A percentile compares a stretch with the other conserved stretches of the same genome.
phyloP scores from a whole-genome alignment of 83 land plant genomes.

The Picea abies region DNA sequence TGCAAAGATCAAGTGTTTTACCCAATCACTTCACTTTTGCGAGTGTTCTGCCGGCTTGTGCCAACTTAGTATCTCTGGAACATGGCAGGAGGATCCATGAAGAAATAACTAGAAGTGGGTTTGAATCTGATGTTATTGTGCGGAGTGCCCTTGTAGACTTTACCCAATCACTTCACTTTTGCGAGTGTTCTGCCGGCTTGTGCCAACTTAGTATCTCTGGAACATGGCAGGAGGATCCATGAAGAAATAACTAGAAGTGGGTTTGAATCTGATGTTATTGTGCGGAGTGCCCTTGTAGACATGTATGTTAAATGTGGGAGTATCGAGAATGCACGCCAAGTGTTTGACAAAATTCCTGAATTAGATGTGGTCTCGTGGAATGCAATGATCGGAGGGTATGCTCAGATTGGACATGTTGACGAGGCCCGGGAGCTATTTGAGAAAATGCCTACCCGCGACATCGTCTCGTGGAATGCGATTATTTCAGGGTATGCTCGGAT shows the following conservation, averaged over 20 bases:
- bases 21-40: slow-evolving; percentile 1
- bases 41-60: slow-evolving; percentile 14
- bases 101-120: slow-evolving; percentile 13
- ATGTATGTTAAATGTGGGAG: neutral
- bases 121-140: slow-evolving; percentile 2
- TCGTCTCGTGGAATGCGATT: slow-evolving; percentile 18
- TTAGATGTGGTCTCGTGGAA: slow-evolving; percentile 17
- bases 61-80: slow-evolving; percentile 16
- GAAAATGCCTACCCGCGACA: slow-evolving; percentile 4
- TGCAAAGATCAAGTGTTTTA: slow-evolving; percentile 10
- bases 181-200: slow-evolving; percentile 13
- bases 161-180: neutral
- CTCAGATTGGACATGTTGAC: neutral
- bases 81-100: slow-evolving; percentile 19
- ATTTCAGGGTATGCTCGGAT: slow-evolving; percentile 13
- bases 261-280: slow-evolving; percentile 5
- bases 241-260: slow-evolving; percentile 15
- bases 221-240: slow-evolving; percentile 18
- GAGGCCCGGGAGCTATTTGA: slow-evolving; percentile 16
- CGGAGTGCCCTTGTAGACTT: neutral
- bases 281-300: neutral
- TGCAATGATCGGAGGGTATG: slow-evolving; percentile 23
- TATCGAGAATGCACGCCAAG: neutral
- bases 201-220: slow-evolving; percentile 17
- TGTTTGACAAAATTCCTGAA: slow-evolving; percentile 3